These are phyloP conservation scores for Cyclocybe aegerita DNA, from an alignment of 768 basidiomycete genomes.

Conservation along the genomic window DNA sequence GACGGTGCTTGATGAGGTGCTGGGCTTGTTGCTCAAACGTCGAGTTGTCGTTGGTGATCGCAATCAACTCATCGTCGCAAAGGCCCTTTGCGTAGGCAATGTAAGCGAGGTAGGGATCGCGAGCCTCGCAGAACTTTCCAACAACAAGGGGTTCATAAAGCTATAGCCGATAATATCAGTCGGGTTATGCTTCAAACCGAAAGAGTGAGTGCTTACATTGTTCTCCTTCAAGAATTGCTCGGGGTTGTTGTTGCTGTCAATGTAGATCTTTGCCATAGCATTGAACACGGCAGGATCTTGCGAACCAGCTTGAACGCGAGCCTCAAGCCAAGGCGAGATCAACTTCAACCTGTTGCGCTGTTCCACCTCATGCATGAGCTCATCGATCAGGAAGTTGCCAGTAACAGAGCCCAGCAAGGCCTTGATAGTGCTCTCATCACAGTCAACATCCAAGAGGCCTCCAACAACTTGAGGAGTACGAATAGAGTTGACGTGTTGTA, in stretches of 20 bases:
- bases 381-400: slow-evolving; percentile 96
- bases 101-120: slow-evolving; percentile 97
- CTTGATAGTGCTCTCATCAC: slow-evolving; percentile 96
- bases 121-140: slow-evolving; percentile 98
- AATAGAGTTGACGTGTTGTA: slow-evolving; percentile 96
- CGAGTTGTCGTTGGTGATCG: slow-evolving; percentile 97
- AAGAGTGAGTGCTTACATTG: slow-evolving; percentile 59
- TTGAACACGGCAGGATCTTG: slow-evolving; percentile 96
- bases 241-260: slow-evolving; percentile 98
- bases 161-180: slow-evolving; percentile 37
- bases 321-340: slow-evolving; percentile 96
- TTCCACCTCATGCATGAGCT: slow-evolving; percentile 96
- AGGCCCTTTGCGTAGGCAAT: slow-evolving; percentile 99
- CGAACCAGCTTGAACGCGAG: slow-evolving; percentile 88
- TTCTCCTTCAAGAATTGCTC: slow-evolving; percentile 98
- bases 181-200: background rate
- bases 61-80: slow-evolving; percentile 96
- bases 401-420: slow-evolving; percentile 90
- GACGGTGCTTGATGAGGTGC: slow-evolving; percentile 94
- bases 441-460: slow-evolving; percentile 95
- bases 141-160: slow-evolving; percentile 96
- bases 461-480: slow-evolving; percentile 97
- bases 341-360: slow-evolving; percentile 94
- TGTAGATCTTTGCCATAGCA: slow-evolving; percentile 97
- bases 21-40: slow-evolving; percentile 99